These are phyloP conservation scores for Sugiyamaella japonica DNA, from an alignment of 1,139 yeast species.

Conservation along the genomic window DNA sequence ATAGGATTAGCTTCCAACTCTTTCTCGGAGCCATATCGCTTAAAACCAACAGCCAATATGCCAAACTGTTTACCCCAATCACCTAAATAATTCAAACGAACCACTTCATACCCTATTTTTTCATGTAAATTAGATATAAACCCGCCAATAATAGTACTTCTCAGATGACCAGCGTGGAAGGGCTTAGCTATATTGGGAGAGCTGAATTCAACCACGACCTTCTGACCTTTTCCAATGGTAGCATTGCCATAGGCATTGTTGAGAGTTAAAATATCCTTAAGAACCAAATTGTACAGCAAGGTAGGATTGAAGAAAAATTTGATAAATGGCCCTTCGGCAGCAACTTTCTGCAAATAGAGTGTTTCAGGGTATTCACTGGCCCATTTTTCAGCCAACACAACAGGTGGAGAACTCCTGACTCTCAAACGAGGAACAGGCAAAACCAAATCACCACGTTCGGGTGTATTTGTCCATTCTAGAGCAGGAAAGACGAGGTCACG, in stretches of 20 bases:
- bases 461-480: slow-evolving; percentile 78
- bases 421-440: slow-evolving; percentile 93
- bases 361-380: slow-evolving; percentile 55
- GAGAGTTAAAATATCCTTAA: slow-evolving; percentile 69
- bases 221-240: slow-evolving; percentile 74
- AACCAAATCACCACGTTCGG: slow-evolving; percentile 87
- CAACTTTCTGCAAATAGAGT: slow-evolving; percentile 64
- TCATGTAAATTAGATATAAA: slow-evolving; percentile 88
- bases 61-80: slow-evolving; percentile 99
- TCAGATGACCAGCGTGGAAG: slow-evolving; percentile 98
- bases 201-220: slow-evolving; percentile 80
- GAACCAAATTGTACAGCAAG: slow-evolving; percentile 64
- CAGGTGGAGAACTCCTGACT: slow-evolving; percentile 81
- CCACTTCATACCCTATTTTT: slow-evolving; percentile 85
- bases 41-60: slow-evolving; percentile 88
- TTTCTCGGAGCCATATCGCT: slow-evolving; percentile 79
- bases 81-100: slow-evolving; percentile 90
- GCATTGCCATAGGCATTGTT: slow-evolving; percentile 66
- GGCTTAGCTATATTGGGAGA: slow-evolving; percentile 99
- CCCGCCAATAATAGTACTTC: slow-evolving; percentile 99
- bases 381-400: slow-evolving; percentile 83
- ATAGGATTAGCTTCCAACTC: slow-evolving; percentile 76
- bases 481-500: slow-evolving; percentile 73
- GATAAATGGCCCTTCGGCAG: slow-evolving; percentile 85
- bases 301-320: slow-evolving; percentile 80